Evolutionary conservation across 2,329 filamentous ascomycete species (phyloP).

Genomic region (Pseudogymnoascus sp.): DNA sequence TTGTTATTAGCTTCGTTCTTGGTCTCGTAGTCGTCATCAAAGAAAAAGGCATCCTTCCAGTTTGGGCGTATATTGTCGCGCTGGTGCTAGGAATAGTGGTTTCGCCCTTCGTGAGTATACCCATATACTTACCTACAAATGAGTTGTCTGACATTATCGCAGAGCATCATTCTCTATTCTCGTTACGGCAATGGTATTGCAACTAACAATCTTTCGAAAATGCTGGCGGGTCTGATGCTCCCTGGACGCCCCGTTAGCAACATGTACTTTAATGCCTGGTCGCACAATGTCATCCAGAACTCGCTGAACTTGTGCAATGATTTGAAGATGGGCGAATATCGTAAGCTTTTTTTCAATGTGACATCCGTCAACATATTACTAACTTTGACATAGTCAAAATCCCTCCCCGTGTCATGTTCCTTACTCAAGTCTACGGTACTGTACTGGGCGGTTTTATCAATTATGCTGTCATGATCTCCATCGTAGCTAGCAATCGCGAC

Average conservation of each 20-base stretch:
- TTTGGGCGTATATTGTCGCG: constrained; percentile 38
- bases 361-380: constrained; percentile 14
- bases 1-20: constrained; percentile 30
- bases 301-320: constrained; percentile 44
- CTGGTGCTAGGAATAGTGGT: constrained; percentile 34
- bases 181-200: constrained; percentile 50
- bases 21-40: constrained; percentile 35
- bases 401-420: constrained; percentile 37
- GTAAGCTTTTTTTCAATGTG: constrained; percentile 28
- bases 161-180: constrained; percentile 46
- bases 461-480: constrained; percentile 39
- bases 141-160: constrained; percentile 13
- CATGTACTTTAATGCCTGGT: constrained; percentile 48
- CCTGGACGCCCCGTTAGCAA: constrained; percentile 35
- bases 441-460: constrained; percentile 39
- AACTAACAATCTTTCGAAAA: constrained; percentile 50
- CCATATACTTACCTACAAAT: background rate
- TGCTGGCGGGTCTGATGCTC: constrained; percentile 42
- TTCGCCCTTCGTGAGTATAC: constrained; percentile 39
- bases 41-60: constrained; percentile 32
- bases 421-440: constrained; percentile 37
- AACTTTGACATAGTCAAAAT: constrained; percentile 40
- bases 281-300: constrained; percentile 48
- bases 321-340: constrained; percentile 53
- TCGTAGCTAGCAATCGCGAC: constrained; percentile 37